phyloP scores from a whole-genome alignment of 1,284 basidiomycete species.

The Phylloporus gajari region DNA sequence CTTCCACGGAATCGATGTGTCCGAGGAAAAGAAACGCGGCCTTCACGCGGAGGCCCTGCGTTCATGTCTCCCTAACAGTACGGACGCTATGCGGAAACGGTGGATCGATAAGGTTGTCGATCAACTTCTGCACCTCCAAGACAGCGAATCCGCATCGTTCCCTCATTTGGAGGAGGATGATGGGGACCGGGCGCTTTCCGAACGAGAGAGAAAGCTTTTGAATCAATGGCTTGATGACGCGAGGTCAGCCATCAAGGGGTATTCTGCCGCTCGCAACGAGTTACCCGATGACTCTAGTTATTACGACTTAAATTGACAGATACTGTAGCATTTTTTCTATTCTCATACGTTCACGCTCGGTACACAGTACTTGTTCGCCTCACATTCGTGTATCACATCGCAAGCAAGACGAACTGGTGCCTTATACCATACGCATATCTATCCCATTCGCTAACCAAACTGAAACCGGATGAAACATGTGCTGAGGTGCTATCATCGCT shows the following conservation, averaged over 20 bases:
- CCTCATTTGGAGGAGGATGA: slow-evolving; percentile 13
- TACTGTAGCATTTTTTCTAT: not conserved
- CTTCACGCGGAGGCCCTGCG: not conserved
- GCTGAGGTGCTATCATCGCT: too few species aligned
- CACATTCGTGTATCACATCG: too few species aligned
- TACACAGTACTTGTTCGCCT: too few species aligned
- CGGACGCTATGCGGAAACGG: not conserved
- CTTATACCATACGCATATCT: too few species aligned
- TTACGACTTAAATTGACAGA: not conserved
- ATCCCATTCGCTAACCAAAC: too few species aligned
- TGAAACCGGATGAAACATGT: too few species aligned
- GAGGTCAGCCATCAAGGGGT: slow-evolving; percentile 24
- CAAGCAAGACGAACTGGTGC: too few species aligned
- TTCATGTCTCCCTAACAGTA: not conserved
- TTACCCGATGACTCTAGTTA: slow-evolving; percentile 22
- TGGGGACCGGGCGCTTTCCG: not conserved
- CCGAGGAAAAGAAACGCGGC: not conserved
- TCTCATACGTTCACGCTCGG: too few species aligned
- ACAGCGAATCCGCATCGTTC: slow-evolving; percentile 1
- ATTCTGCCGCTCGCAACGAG: not conserved
- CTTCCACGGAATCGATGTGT: not conserved
- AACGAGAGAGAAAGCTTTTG: slow-evolving; percentile 19
- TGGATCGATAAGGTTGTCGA: slow-evolving; percentile 31
- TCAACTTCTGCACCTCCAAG: slow-evolving; percentile 22
- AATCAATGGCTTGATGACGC: slow-evolving; percentile 27